Evolutionary conservation across 257 asterid species (phyloP).

Genomic region (Echium plantagineum): DNA sequence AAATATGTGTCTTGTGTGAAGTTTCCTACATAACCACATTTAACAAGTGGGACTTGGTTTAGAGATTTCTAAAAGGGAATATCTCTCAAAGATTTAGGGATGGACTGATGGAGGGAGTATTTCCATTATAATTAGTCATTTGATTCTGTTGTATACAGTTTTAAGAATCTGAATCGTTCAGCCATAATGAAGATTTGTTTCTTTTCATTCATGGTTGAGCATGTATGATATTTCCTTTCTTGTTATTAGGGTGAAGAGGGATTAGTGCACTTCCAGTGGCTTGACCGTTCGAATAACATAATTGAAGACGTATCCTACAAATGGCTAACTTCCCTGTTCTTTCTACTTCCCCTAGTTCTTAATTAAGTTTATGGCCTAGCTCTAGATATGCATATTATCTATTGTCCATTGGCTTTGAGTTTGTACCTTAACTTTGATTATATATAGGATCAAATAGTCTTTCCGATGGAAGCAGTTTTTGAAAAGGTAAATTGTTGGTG

Average conservation of each 20-base stretch:
- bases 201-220: background rate
- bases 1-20: too few relatives aligned
- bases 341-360: constrained; percentile 3
- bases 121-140: constrained; percentile 5
- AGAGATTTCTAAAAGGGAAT: too few relatives aligned
- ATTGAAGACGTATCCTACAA: constrained; percentile 83
- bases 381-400: background rate
- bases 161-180: background rate
- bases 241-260: constrained; percentile 79
- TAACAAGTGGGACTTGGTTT: too few relatives aligned
- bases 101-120: background rate
- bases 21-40: too few relatives aligned
- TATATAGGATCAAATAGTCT: constrained; percentile 77
- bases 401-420: constrained; percentile 5
- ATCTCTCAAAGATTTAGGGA: too few relatives aligned
- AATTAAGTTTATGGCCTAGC: background rate
- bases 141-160: background rate
- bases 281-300: constrained; percentile 47
- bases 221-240: constrained; percentile 6
- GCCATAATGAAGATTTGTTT: background rate
- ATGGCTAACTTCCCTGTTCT: constrained; percentile 4
- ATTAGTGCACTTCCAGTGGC: constrained; percentile 82
- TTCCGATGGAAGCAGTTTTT: constrained; percentile 85
- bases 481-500: constrained; percentile 45
- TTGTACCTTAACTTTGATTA: constrained; percentile 38